Base-by-base conservation (phyloP, 2,329 filamentous ascomycete genomes). In the Colletotrichum cereale region DNA sequence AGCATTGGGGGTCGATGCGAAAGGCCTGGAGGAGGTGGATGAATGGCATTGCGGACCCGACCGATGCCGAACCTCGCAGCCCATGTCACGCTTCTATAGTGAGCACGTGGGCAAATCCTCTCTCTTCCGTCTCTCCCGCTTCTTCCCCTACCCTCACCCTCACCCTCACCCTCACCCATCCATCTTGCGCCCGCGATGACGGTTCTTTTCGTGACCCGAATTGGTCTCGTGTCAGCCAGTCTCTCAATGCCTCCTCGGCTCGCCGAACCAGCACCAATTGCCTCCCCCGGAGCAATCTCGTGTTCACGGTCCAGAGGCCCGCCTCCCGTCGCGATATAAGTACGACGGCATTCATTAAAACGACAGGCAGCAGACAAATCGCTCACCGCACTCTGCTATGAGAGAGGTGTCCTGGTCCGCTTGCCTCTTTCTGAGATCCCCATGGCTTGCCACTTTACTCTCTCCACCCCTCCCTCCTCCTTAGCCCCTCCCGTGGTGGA, bases 21-120 rank as follows among this genome's bases (percentile, higher is more conserved):
- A 47, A 26, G 34, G 44, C 38, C 38, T n/a, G 53, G 16, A 40
- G 38, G 36, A 24, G 56, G 24, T 42, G 26, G 56, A 24, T 21
- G 56, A 36, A 34, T 63, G 58, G 61, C 42, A 56, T 67, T 67
- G 40, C 47, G 24, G n/a, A n/a, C n/a, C 62, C 11, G 36, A 48
- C 62, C 26, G 44, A 61, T 55, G 55, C 55, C 55, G 62, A 60
- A 47, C 36, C 61, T 34, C 38, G 26, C 31, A 56, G 12, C 53
- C 36, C 53, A 52, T 38, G 67, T 56, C 67, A 29, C 21, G 31
- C 62, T 62, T 29, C 48, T 47, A 52, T 36, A 62, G 44, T 62
- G 64, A 71, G 68, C 68, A 71, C 64, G 68, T 68, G 68, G 64
- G 64, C 58, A 47, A 48, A 38, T 68, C 21, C 31, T 42, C 38